These are phyloP conservation scores for Saccharomycopsis amapae DNA, from an alignment of 805 yeast genomes.

Conservation along the genomic window DNA sequence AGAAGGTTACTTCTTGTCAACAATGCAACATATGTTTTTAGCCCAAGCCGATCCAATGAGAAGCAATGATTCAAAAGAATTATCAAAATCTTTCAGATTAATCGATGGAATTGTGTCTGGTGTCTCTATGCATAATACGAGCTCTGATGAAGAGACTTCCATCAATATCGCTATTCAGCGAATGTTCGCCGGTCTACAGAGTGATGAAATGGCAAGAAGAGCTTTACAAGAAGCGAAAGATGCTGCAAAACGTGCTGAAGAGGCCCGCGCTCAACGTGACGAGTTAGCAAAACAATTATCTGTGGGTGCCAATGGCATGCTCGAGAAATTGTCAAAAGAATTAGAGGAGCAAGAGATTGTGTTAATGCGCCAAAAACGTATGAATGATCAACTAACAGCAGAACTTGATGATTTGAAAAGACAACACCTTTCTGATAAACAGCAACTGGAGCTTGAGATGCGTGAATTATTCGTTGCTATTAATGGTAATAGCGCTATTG, in stretches of 20 bases:
- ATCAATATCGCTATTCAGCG: constrained; percentile 61
- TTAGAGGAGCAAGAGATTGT: constrained; percentile 55
- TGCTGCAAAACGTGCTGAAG: constrained; percentile 34
- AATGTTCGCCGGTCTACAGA: constrained; percentile 53
- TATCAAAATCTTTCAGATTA: constrained; percentile 46
- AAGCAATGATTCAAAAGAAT: constrained; percentile 36
- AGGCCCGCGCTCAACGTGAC: constrained; percentile 43
- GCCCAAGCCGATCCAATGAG: constrained; percentile 42
- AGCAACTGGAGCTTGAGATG: constrained; percentile 70
- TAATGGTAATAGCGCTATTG: constrained; percentile 39
- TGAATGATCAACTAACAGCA: constrained; percentile 40
- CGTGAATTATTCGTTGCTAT: constrained; percentile 61
- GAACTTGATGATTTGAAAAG: constrained; percentile 35
- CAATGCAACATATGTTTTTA: constrained; percentile 58
- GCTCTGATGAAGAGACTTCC: constrained; percentile 39
- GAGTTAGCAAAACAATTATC: constrained; percentile 43
- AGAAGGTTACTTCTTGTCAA: constrained; percentile 50
- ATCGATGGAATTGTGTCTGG: constrained; percentile 50
- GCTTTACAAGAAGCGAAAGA: constrained; percentile 48
- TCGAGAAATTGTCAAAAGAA: constrained; percentile 48
- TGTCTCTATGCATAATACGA: constrained; percentile 34
- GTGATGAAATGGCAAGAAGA: constrained; percentile 69
- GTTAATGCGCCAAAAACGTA: constrained; percentile 42
- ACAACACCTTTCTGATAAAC: constrained; percentile 48
- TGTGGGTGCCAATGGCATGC: constrained; percentile 61